Conservation (phyloP, 768 basidiomycete species). For the Coprinopsis sp. region DNA sequence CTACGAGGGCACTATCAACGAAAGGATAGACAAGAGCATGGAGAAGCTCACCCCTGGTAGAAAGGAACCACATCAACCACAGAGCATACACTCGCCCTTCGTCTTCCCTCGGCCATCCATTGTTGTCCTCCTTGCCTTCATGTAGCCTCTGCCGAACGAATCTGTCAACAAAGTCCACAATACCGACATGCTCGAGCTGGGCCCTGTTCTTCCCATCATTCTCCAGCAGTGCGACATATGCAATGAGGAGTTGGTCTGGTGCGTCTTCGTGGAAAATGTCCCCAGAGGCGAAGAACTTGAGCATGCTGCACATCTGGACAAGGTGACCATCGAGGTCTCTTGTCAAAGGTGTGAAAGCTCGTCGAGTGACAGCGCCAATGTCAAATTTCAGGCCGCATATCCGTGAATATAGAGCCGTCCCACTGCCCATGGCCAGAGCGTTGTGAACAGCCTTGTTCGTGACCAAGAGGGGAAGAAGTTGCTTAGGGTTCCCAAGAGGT, state of each 20-base stretch:
- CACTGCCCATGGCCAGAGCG: conserved; percentile 3
- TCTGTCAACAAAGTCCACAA: conserved; percentile 41
- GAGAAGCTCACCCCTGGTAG: conserved; percentile 12
- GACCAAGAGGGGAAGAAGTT: conserved; percentile 1
- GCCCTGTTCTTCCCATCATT: conserved; percentile 63
- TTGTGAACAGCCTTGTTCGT: not conserved
- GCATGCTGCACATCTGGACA: conserved; percentile 9
- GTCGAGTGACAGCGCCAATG: conserved; percentile 4
- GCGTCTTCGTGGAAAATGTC: conserved; percentile 23
- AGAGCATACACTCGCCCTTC: conserved; percentile 46
- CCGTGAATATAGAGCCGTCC: conserved; percentile 4
- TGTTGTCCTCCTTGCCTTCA: conserved; percentile 24
- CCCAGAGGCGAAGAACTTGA: not conserved
- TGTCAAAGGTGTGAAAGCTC: conserved; percentile 2
- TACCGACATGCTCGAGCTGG: conserved; percentile 51
- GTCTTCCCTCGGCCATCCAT: conserved; percentile 58
- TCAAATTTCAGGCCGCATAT: conserved; percentile 9
- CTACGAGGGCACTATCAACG: conserved; percentile 10
- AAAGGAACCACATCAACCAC: conserved; percentile 63
- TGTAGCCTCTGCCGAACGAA: conserved; percentile 45
- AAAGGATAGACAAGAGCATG: not conserved
- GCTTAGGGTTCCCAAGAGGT: not conserved
- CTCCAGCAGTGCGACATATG: conserved; percentile 56
- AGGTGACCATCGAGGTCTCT: conserved; percentile 7
- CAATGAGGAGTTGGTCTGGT: conserved; percentile 15